phyloP scores from a whole-genome alignment of 805 yeast genomes.

The Scheffersomyces lignosus region DNA sequence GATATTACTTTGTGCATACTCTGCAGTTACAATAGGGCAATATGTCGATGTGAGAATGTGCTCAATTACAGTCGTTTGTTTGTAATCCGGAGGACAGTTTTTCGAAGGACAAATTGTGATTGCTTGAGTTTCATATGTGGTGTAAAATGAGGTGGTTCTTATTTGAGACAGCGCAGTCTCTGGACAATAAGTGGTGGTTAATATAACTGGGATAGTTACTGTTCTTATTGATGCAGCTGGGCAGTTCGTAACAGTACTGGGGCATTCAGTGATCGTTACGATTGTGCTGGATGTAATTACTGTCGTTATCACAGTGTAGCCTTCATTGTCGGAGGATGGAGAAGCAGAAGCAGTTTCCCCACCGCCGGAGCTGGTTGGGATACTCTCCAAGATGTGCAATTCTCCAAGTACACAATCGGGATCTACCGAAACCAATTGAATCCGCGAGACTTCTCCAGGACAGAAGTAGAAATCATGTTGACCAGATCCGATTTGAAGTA shows the following conservation, averaged over 20 bases:
- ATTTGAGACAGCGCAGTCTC: too few species aligned
- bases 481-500: too few species aligned
- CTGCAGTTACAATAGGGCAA: too few species aligned
- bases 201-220: not conserved
- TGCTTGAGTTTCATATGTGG: too few species aligned
- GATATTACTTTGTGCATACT: too few species aligned
- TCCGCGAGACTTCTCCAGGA: not conserved
- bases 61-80: too few species aligned
- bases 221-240: not conserved
- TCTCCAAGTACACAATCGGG: not conserved
- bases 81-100: too few species aligned
- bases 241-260: not conserved
- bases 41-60: too few species aligned
- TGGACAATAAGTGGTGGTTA: not conserved
- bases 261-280: not conserved
- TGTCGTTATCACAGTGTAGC: not conserved
- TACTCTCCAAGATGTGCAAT: not conserved
- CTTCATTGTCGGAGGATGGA: not conserved
- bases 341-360: not conserved
- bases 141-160: too few species aligned
- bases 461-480: not conserved
- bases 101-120: too few species aligned
- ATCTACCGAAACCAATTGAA: not conserved
- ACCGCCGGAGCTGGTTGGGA: not conserved
- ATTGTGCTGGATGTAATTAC: not conserved